These are phyloP conservation scores for Talaromyces sp. DNA, from an alignment of 2,329 filamentous ascomycete genomes.

Conservation along the genomic window DNA sequence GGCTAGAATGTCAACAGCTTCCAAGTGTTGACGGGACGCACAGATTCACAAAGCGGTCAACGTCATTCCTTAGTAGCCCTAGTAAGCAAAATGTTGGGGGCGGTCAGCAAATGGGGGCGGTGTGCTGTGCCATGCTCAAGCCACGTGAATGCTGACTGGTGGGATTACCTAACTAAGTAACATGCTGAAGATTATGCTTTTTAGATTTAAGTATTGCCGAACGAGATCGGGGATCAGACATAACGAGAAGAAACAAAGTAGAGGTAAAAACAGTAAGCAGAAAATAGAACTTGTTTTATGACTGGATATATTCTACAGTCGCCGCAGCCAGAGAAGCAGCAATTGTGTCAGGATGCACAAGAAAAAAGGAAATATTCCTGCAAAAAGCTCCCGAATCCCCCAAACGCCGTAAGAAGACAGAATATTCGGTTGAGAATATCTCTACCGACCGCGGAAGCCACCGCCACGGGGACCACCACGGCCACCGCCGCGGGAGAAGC, in stretches of 20 bases:
- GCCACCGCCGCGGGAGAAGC: constrained; percentile 27
- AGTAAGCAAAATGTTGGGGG: constrained; percentile 15
- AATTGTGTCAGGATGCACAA: constrained; percentile 42
- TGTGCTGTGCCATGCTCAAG: constrained; percentile 32
- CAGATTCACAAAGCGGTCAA: constrained; percentile 35
- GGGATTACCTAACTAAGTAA: not conserved
- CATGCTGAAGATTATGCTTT: constrained; percentile 1
- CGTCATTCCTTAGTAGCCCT: constrained; percentile 36
- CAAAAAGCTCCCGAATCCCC: constrained; percentile 44
- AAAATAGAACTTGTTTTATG: constrained; percentile 4
- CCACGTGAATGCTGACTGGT: constrained; percentile 19
- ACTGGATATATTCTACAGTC: constrained; percentile 36
- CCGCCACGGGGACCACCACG: constrained; percentile 31
- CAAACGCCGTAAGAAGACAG: constrained; percentile 49
- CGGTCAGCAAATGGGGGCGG: constrained; percentile 27
- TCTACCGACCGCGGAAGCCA: constrained; percentile 23
- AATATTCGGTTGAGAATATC: constrained; percentile 25
- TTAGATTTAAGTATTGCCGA: not conserved
- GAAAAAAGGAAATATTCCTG: constrained; percentile 41
- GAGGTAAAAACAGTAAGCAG: not conserved
- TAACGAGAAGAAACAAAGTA: not conserved
- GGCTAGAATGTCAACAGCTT: constrained; percentile 26
- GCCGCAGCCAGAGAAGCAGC: constrained; percentile 30
- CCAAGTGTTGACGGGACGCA: constrained; percentile 38
- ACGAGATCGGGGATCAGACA: not conserved